Conservation (phyloP, 352 stramenopile genomes). For the Chrysophaeum taylorii region DNA sequence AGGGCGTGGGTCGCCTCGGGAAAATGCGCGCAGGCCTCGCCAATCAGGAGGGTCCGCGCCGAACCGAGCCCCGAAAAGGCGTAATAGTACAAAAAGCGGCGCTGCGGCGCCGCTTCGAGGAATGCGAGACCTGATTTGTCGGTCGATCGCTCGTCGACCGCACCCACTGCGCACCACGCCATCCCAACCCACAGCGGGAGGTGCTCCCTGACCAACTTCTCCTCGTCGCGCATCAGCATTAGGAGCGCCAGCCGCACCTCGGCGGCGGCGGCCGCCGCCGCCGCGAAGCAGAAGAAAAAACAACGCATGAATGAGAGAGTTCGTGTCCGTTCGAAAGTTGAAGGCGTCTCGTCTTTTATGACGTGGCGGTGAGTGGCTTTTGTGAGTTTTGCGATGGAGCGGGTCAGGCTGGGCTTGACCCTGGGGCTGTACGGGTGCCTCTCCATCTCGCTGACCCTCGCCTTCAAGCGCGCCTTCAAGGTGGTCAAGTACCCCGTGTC, state of each 20-base stretch:
- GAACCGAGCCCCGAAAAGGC: not conserved
- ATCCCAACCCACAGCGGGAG: not conserved
- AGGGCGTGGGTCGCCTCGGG: not conserved
- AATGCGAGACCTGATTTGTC: not conserved
- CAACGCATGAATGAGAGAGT: no score
- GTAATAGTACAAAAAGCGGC: not conserved
- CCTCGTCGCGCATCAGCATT: conserved; percentile 2
- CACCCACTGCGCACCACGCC: not conserved
- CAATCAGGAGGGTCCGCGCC: not conserved
- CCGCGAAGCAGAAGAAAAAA: no score
- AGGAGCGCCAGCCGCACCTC: not conserved
- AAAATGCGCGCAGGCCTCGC: not conserved
- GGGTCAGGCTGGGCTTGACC: no score
- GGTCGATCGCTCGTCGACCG: not conserved
- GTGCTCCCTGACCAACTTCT: not conserved
- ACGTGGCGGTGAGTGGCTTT: no score
- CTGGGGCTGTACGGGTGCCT: not conserved
- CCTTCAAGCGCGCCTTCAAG: not conserved
- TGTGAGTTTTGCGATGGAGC: no score
- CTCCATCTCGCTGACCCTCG: not conserved
- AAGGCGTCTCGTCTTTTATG: no score
- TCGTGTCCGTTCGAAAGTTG: no score
- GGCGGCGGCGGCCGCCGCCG: not conserved
- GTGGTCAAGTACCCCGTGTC: not conserved
- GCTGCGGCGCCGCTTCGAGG: not conserved